These are phyloP conservation scores for Saprolegnia diclina DNA, from an alignment of 352 stramenopile genomes.

Conservation along the genomic window DNA sequence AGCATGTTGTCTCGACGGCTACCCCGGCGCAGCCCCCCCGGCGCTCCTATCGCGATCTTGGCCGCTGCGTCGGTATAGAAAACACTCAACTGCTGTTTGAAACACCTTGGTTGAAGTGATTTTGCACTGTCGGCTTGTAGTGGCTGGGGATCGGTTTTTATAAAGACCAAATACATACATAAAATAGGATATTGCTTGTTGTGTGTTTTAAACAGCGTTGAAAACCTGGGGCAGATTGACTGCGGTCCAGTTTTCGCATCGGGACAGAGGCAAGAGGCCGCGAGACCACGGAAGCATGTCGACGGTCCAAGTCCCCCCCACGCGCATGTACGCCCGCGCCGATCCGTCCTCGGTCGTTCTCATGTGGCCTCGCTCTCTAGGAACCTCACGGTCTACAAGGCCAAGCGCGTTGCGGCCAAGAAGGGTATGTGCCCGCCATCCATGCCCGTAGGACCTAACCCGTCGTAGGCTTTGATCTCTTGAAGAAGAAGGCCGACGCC, in stretches of 20 bases:
- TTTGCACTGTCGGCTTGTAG: background rate
- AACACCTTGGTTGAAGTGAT: background rate
- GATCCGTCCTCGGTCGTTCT: background rate
- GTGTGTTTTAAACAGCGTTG: constrained; percentile 11
- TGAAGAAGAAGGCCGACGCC: constrained; percentile 98
- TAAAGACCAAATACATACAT: background rate
- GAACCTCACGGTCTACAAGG: constrained; percentile 80
- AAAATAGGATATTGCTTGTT: background rate
- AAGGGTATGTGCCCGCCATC: constrained; percentile 48
- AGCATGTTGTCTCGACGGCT: no score
- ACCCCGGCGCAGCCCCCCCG: no score
- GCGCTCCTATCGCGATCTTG: no score
- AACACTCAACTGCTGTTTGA: background rate
- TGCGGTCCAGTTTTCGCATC: constrained; percentile 5
- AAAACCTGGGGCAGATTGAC: constrained; percentile 18
- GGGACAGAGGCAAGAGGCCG: background rate
- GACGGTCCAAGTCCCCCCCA: constrained; percentile 39
- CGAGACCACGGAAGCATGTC: constrained; percentile 7
- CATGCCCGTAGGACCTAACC: background rate
- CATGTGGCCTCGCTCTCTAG: constrained; percentile 32
- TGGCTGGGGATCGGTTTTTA: background rate
- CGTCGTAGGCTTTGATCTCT: constrained; percentile 60
- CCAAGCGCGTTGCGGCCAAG: constrained; percentile 75
- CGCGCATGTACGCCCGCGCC: constrained; percentile 56
- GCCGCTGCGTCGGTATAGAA: no score